phyloP scores from a whole-genome alignment of 805 yeast species.

The Nakazawaea ambrosiae region DNA sequence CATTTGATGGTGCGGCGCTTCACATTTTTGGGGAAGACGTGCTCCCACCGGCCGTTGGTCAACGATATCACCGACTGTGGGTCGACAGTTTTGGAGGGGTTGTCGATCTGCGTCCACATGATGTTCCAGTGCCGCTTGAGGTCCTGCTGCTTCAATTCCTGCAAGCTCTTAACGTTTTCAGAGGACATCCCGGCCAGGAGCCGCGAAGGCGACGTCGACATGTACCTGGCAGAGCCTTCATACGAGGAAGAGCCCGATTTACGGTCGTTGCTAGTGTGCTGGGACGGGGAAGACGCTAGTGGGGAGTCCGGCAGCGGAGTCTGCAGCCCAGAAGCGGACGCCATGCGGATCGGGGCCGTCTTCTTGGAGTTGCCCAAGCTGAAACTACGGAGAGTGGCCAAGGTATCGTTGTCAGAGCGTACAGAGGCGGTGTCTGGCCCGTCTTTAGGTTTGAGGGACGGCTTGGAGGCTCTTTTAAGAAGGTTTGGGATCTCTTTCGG shows the following conservation, averaged over 20 bases:
- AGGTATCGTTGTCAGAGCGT: not conserved
- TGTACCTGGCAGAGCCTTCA: conserved; percentile 2
- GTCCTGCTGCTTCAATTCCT: not conserved
- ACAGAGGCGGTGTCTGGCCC: not conserved
- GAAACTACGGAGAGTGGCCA: not conserved
- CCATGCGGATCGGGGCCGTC: not conserved
- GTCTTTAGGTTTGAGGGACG: not conserved
- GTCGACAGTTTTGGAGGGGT: conserved; percentile 68
- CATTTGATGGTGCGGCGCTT: conserved; percentile 72
- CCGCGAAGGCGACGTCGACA: conserved; percentile 8
- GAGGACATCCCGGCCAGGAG: not conserved
- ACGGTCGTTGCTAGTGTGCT: not conserved
- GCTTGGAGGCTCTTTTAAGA: not conserved
- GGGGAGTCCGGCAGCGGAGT: not conserved
- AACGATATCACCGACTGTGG: conserved; percentile 47
- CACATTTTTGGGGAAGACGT: conserved; percentile 73
- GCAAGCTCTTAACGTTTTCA: conserved; percentile 20
- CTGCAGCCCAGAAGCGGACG: too few species aligned
- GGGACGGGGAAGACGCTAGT: not conserved
- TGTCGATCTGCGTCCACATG: conserved; percentile 59
- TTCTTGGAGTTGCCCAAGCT: not conserved
- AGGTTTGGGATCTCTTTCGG: not conserved
- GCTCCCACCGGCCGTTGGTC: conserved; percentile 84
- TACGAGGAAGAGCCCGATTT: conserved; percentile 7
- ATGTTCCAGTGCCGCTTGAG: conserved; percentile 15